Percentiles rank a stretch among this genome's conserved stretches.
Conservation (phyloP, 176 grass and related monocot species). For the Musa itinerans region DNA sequence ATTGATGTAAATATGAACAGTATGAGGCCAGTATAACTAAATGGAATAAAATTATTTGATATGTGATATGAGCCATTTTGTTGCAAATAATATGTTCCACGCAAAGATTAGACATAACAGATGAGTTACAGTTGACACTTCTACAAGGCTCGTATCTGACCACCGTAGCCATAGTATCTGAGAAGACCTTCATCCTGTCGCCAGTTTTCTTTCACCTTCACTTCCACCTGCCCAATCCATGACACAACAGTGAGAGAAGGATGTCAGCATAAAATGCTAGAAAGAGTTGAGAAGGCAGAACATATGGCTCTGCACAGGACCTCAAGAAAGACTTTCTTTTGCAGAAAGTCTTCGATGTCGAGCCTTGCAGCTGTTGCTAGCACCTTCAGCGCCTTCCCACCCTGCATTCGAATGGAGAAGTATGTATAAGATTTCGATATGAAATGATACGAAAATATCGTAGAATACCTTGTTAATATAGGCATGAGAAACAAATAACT, state of each 20-base stretch:
- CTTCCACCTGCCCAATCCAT: constrained; percentile 41
- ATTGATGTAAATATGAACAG: no score
- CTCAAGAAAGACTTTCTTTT: constrained; percentile 98
- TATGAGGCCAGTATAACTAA: no score
- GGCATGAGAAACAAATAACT: neutral
- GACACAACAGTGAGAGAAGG: constrained; percentile 7
- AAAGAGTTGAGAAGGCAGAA: neutral
- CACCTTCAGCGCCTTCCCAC: constrained; percentile 84
- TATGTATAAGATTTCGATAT: neutral
- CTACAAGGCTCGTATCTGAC: constrained; percentile 67
- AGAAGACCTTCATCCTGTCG: constrained; percentile 76
- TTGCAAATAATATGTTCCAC: no score
- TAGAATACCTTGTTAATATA: neutral
- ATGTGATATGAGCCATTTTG: no score
- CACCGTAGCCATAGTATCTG: constrained; percentile 75
- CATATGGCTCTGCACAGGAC: constrained; percentile 14
- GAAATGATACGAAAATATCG: neutral
- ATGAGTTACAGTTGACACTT: neutral
- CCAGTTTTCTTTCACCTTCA: constrained; percentile 95
- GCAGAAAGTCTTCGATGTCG: constrained; percentile 95
- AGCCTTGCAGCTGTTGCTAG: constrained; percentile 88
- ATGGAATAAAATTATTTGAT: no score
- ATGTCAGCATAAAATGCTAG: neutral
- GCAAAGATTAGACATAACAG: neutral
- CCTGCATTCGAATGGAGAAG: constrained; percentile 28